Base-by-base conservation (phyloP, 768 basidiomycete genomes). In the Hebeloma cylindrosporum region DNA sequence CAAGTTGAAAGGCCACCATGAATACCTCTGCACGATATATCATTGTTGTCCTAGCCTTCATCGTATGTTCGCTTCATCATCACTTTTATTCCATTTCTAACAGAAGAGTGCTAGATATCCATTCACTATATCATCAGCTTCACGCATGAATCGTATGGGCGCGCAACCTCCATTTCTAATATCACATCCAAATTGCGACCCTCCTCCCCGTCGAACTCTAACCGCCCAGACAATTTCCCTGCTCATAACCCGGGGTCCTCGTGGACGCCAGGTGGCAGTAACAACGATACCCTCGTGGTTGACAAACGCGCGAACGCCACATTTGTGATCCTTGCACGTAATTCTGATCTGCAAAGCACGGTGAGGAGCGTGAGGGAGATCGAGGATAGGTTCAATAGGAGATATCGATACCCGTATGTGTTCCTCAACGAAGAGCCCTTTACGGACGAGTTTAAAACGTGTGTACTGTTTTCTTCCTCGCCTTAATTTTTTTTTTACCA, bases 381-480 rank as follows among this genome's bases (percentile, higher is more conserved):
- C 52, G 93, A 95, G 68, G 82, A 86, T 54, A 70, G 85, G 37
- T 94, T 93, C 65, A 95, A 95, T 66, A 72, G 74, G 40, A 76
- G 77, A 54, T 85, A 80, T 50, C 68, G 73, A 30, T 94, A 95
- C 58, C 88, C 90, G 4, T 94, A 87, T 65, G 83, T 90, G 25
- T 80, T 95, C 64, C 70, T 95, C 50, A 94, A 94, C 57, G 91
- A 95, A 43, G 80, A 78, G 51, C 73, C 75, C 1, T 93, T 94
- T 60, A 73, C 79, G 16, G 81, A 83, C 6, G 78, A 82, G 20
- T 93, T 93, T 67, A 88, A 83, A 58, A 66, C 66, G 80, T 85
- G 54, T 43, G 78, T 58, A 5, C 46, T 36, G 13, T 28, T 31
- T 7, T 46, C 39, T 10, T 39, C 13, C 25, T 43, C 44, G 29